Base-by-base conservation (phyloP, 345 rosid genomes). In the Populus nigra region DNA sequence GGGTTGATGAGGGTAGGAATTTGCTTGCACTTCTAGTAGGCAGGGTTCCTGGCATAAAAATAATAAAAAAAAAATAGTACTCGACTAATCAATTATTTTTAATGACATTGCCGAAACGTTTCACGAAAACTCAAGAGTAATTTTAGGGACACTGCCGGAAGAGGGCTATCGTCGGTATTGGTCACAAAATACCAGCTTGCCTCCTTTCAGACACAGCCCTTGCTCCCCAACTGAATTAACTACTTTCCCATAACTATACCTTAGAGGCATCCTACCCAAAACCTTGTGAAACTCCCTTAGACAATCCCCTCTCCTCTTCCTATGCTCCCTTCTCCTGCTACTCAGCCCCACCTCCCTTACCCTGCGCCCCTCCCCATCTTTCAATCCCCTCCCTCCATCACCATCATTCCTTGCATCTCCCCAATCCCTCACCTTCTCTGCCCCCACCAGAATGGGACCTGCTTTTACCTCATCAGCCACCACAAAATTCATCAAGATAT, bases 271-370 rank as follows among this genome's bases (percentile, higher is more conserved):
- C 76, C 80, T 88, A 65, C 93, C 93, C 80, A 88, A 71, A 7
- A 86, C 76, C 66, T 85, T 87, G 53, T 92, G 94, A 55, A 90
- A 90, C 84, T 87, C 85, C 73, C 50, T 83, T 69, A 90, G 81
- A 50, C 97, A 92, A 0, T 81, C 76, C 11, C 97, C 93, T 85
- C 97, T 85, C 77, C 91, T 89, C 88, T 89, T 92, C 81, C 94
- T 85, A 38, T 92, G 97, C 80, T 90, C 88, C 47, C 33, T 53
- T 82, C 80, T 84, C 82, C 94, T 84, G 69, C 91, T 89, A 41
- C 97, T 92, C 88, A 92, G 31, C 25, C 97, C 97, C 72, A 67
- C 97, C 25, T 83, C 81, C 20, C 77, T 85, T 8, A 90, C 83
- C 18, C 79, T 78, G n/a, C 75, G 73, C 76, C 73, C 61, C 36